Percentiles rank a stretch among this genome's conserved stretches.
Conservation (phyloP, 106 monocot genomes). For the Narthecium ossifragum region DNA sequence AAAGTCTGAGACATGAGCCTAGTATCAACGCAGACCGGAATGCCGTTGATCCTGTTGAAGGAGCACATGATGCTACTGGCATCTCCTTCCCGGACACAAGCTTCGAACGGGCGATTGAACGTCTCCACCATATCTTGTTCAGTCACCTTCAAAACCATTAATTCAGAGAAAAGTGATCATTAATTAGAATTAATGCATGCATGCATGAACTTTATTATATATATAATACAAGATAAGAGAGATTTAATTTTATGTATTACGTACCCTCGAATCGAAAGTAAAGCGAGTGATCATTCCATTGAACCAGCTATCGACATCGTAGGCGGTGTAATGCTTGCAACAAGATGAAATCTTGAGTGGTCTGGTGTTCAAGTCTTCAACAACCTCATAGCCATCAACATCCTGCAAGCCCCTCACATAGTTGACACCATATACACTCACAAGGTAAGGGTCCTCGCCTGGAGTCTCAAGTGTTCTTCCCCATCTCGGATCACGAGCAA, state of each 20-base stretch:
- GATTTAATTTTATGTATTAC: too few species aligned
- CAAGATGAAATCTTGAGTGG: neutral
- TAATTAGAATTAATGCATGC: neutral
- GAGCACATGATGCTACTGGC: slow-evolving; percentile 11
- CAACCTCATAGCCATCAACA: neutral
- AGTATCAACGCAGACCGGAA: slow-evolving; percentile 1
- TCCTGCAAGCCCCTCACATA: neutral
- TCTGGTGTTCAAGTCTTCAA: neutral
- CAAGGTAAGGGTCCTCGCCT: slow-evolving; percentile 3
- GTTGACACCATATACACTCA: neutral
- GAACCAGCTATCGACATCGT: neutral
- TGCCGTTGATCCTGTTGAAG: slow-evolving; percentile 1
- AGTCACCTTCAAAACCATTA: slow-evolving; percentile 3
- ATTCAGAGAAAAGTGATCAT: neutral
- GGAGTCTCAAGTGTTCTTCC: slow-evolving; percentile 10
- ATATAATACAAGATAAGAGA: neutral
- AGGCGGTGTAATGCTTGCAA: neutral
- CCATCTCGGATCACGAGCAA: slow-evolving; percentile 18
- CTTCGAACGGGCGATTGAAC: neutral
- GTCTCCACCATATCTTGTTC: slow-evolving; percentile 11
- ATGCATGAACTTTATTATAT: neutral
- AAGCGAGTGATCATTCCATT: neutral
- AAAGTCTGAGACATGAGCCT: neutral
- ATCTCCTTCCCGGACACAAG: slow-evolving; percentile 2
- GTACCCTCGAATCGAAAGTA: neutral